Evolutionary conservation across 495 filamentous ascomycete species (phyloP).

Genomic region (Tetracladium marchalianum): DNA sequence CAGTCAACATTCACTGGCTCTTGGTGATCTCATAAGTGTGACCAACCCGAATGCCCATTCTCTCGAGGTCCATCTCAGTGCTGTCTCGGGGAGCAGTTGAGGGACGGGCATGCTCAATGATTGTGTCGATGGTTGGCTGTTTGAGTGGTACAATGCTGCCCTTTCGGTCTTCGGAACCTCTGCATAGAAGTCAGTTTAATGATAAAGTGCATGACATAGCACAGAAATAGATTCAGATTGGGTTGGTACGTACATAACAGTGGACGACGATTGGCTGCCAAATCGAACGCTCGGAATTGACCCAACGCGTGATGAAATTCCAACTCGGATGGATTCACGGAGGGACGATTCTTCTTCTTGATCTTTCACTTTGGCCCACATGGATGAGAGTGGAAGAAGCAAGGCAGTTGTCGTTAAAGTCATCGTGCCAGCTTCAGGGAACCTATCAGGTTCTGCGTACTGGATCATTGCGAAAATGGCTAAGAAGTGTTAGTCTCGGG

Average conservation of each 20-base stretch:
- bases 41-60: slow-evolving; percentile 12
- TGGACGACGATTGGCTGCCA: too few relatives aligned
- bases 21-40: slow-evolving; percentile 1
- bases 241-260: too few relatives aligned
- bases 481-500: slow-evolving; percentile 19
- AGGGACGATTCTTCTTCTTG: neutral
- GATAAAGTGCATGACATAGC: too few relatives aligned
- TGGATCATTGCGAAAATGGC: slow-evolving; percentile 64
- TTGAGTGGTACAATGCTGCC: neutral
- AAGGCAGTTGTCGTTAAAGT: slow-evolving; percentile 59
- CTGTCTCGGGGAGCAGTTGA: slow-evolving; percentile 4
- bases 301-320: too few relatives aligned
- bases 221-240: too few relatives aligned
- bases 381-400: slow-evolving; percentile 68
- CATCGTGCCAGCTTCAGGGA: slow-evolving; percentile 51
- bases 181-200: too few relatives aligned
- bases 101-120: neutral
- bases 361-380: slow-evolving; percentile 50
- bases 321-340: slow-evolving; percentile 1
- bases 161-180: neutral
- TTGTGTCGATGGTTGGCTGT: neutral
- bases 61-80: slow-evolving; percentile 13
- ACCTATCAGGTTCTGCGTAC: slow-evolving; percentile 31
- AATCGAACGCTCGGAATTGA: too few relatives aligned
- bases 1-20: neutral